Evolutionary conservation across 257 asterid genomes (phyloP).

Genomic region (Plantago elongata): DNA sequence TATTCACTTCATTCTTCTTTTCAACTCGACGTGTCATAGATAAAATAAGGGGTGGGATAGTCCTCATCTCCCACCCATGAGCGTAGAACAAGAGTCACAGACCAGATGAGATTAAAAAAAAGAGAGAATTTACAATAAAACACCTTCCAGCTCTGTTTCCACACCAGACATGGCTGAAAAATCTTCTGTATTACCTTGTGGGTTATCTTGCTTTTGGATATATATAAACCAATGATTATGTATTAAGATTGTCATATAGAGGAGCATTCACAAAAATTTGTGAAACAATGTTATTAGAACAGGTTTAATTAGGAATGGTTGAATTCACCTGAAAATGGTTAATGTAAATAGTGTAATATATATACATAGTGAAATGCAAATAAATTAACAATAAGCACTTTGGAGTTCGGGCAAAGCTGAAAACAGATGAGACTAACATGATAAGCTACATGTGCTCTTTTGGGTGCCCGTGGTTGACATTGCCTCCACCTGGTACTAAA

Average conservation of each 20-base stretch:
- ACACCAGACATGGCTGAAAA: background rate
- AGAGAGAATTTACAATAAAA: background rate
- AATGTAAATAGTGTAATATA: too few species aligned
- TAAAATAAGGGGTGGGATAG: background rate
- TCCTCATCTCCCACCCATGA: background rate
- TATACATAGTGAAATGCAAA: too few species aligned
- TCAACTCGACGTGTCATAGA: constrained; percentile 8
- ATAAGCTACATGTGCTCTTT: too few species aligned
- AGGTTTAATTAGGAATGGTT: too few species aligned
- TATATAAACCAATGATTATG: background rate
- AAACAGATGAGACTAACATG: too few species aligned
- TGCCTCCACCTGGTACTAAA: too few species aligned
- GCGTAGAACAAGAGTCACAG: background rate
- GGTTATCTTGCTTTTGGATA: background rate
- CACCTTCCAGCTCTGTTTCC: background rate
- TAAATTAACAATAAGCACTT: too few species aligned
- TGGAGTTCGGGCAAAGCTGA: too few species aligned
- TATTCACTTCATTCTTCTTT: background rate
- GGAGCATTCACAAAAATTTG: too few species aligned
- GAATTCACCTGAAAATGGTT: too few species aligned
- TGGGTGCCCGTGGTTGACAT: too few species aligned
- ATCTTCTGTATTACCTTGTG: background rate
- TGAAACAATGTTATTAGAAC: too few species aligned
- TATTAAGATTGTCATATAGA: constrained; percentile 2
- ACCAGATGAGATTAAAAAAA: background rate